Evolutionary conservation across 805 yeast species (phyloP), one percentile per base, ranked within the genome.

Genomic region (Priceomyces haplophilus): DNA sequence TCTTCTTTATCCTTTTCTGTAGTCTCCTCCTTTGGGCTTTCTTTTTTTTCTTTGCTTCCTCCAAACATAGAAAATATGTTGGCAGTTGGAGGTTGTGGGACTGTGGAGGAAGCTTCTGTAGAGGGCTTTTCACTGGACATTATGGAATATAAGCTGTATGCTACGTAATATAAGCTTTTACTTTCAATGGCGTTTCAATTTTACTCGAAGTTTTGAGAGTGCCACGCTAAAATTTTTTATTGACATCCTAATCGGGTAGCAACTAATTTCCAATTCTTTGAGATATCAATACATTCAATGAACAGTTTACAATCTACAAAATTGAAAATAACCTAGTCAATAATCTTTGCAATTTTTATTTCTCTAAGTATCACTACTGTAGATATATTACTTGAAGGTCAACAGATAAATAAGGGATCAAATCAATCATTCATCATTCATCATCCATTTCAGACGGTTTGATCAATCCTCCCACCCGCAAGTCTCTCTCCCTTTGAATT

Each of bases 391-490:
- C n/a, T n/a, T n/a, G n/a, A n/a, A n/a, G n/a, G n/a, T n/a, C n/a
- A n/a, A n/a, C n/a, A n/a, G n/a, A n/a, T n/a, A n/a, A n/a, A n/a
- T n/a, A n/a, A n/a, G n/a, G n/a, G n/a, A n/a, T n/a, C n/a, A n/a
- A n/a, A n/a, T n/a, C n/a, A n/a, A n/a, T n/a, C 35, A 15, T 15
- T 33, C n/a, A 6, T 19, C 17, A 33, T 11, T 33, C 35, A 16
- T 90, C 97, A 52, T 86, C 96, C 79, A 91, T 78, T 55, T 91
- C 99, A 17, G 95, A 82, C 23, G 99, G 99, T 64, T 89, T 91
- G 59, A 93, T 72, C 61, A 91, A 75, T 38, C 99, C 99, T 55
- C 98, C 97, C 52, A 91, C 85, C 67, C 79, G 81, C 52, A 85
- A 72, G 40, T 95, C 97, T 54, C 78, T 81, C 64, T 88, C 91